Percentiles rank a stretch among this genome's conserved stretches.
phyloP scores from a whole-genome alignment of 2,329 filamentous ascomycete genomes.

The Dactylellina parvicollis region DNA sequence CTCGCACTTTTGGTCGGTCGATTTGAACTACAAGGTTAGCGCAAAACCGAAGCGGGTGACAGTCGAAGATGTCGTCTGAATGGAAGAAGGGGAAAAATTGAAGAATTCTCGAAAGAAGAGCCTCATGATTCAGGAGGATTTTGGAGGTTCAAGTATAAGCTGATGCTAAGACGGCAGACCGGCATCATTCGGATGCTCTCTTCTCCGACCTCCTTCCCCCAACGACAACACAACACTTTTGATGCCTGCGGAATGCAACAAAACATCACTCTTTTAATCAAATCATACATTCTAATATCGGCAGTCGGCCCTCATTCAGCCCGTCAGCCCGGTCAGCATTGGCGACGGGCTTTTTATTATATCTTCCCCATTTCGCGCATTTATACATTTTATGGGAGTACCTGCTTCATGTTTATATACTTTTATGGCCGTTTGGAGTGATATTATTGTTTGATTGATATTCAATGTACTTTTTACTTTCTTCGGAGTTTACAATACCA shows the following conservation, averaged over 20 bases:
- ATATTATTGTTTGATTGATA: conserved; percentile 11
- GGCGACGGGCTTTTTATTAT: background rate
- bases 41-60: conserved; percentile 68
- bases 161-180: background rate
- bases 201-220: background rate
- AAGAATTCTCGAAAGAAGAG: too few relatives aligned
- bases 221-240: conserved; percentile 31
- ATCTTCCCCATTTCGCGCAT: background rate
- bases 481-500: conserved; percentile 23
- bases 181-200: conserved; percentile 40
- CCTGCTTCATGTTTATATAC: conserved; percentile 7
- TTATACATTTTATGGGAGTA: conserved; percentile 15
- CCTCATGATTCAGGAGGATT: too few relatives aligned
- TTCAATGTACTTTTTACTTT: background rate
- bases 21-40: conserved; percentile 76
- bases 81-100: too few relatives aligned
- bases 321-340: conserved; percentile 26
- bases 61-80: conserved; percentile 37
- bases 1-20: conserved; percentile 75
- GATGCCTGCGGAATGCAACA: conserved; percentile 33
- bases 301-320: conserved; percentile 2
- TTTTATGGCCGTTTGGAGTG: conserved; percentile 17
- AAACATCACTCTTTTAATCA: too few relatives aligned
- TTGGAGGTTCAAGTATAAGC: background rate
- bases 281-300: background rate